Percentiles rank a stretch among this genome's conserved stretches.
Evolutionary conservation across 495 filamentous ascomycete genomes (phyloP).

Genomic region (Penicillium flavigenum): DNA sequence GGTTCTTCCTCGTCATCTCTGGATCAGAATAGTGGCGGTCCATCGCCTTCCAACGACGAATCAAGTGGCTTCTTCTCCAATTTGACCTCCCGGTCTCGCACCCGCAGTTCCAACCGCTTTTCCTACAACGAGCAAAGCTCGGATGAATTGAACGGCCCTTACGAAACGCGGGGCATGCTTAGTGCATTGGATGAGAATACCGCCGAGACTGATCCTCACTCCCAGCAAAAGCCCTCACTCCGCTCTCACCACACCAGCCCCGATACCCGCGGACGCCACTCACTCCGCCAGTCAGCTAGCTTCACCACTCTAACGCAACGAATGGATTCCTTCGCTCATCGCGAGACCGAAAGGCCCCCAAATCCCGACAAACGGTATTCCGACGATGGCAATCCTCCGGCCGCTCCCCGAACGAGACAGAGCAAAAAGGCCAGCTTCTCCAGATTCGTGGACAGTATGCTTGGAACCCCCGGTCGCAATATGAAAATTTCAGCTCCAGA

Average conservation of each 20-base stretch:
- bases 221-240: constrained; percentile 48
- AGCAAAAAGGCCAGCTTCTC: constrained; percentile 92
- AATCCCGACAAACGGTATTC: constrained; percentile 77
- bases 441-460: constrained; percentile 87
- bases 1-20: constrained; percentile 55
- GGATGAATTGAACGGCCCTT: constrained; percentile 69
- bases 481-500: constrained; percentile 93
- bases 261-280: constrained; percentile 54
- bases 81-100: constrained; percentile 34
- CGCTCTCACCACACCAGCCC: constrained; percentile 58
- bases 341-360: constrained; percentile 42
- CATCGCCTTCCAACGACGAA: constrained; percentile 51
- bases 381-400: constrained; percentile 70
- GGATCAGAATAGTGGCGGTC: constrained; percentile 46
- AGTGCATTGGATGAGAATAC: constrained; percentile 59
- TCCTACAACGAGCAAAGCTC: constrained; percentile 63
- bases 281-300: constrained; percentile 75
- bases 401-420: constrained; percentile 57
- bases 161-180: constrained; percentile 68
- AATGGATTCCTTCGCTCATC: constrained; percentile 53
- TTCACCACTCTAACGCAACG: constrained; percentile 64
- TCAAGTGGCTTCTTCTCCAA: constrained; percentile 34
- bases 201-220: constrained; percentile 48
- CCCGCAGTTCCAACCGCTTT: constrained; percentile 41
- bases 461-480: constrained; percentile 78